Percentiles rank a stretch among this genome's conserved stretches.
These are phyloP conservation scores for Aspergillus conjunctus DNA, from an alignment of 495 filamentous ascomycete genomes.

Conservation along the genomic window DNA sequence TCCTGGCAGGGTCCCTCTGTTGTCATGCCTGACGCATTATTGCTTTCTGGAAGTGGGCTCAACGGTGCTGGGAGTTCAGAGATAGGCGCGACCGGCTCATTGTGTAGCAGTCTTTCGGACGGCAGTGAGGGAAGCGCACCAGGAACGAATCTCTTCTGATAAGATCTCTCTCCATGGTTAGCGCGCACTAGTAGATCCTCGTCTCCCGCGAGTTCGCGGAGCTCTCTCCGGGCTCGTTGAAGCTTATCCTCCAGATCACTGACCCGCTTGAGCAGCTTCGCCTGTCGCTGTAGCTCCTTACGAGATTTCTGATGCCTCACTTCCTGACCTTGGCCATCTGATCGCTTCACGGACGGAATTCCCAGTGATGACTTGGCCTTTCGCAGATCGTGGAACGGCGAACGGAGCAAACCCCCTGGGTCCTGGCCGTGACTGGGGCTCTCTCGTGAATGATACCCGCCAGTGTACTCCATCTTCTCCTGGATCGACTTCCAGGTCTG, in stretches of 20 bases:
- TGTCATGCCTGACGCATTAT: neutral
- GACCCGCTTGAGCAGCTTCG: conserved; percentile 64
- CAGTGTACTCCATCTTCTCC: conserved; percentile 38
- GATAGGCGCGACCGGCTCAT: conserved; percentile 19
- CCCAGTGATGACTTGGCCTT: conserved; percentile 35
- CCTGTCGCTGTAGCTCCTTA: conserved; percentile 62
- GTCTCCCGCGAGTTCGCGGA: conserved; percentile 51
- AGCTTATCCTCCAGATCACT: conserved; percentile 68
- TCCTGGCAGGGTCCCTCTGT: neutral
- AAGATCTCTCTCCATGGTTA: conserved; percentile 40
- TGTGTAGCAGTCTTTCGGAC: conserved; percentile 57
- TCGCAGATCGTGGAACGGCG: conserved; percentile 45
- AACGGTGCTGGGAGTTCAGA: conserved; percentile 23
- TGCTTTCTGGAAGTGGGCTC: conserved; percentile 19
- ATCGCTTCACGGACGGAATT: conserved; percentile 34
- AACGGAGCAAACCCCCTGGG: conserved; percentile 37
- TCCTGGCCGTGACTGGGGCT: conserved; percentile 25
- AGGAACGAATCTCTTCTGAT: conserved; percentile 53
- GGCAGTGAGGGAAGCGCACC: conserved; percentile 60
- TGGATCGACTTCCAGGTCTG: conserved; percentile 45
- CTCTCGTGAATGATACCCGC: conserved; percentile 27
- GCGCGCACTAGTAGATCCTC: conserved; percentile 34
- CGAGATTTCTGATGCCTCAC: conserved; percentile 57
- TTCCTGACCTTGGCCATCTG: conserved; percentile 28
- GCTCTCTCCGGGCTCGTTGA: conserved; percentile 57